Evolutionary conservation across 2,329 filamentous ascomycete genomes (phyloP), one percentile per base, ranked within the genome.

Genomic region (Xylariaceae sp.): DNA sequence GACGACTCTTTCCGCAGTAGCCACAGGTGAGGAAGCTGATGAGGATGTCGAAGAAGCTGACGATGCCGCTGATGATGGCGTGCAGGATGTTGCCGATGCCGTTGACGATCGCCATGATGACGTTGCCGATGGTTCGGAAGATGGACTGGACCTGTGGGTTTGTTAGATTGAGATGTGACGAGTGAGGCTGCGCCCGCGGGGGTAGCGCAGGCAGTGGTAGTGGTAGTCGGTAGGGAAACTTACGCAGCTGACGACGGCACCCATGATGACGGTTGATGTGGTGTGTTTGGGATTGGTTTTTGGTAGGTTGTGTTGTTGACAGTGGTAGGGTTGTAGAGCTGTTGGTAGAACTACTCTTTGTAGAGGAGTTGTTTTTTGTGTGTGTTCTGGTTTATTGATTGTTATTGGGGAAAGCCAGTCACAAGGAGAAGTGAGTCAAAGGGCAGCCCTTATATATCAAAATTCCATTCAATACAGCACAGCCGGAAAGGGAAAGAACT

Each of bases 211-310:
- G 6, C 9, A 16, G 19, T n/a, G 49, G 12, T 36, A n/a, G 48
- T 13, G 48, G 22, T 42, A 19, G 16, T 31, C 31, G 41, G 38
- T 12, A 31, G 6, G 22, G 38, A 16, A 47, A 81, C 88, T 66
- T 89, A 93, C 89, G 69, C 89, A 92, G 69, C 88, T 92, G 61
- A 90, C 78, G 66, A 94, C 85, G 72, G 87, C 88, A 75, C 89
- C 89, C 89, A 94, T 93, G 62, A 71, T 85, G 72, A 64, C 48
- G 55, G 61, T 64, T 57, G 38, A 36, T 33, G 48, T 53, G 47
- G 28, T 50, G 33, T 34, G 34, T 13, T 49, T 41, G 43, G 54
- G 17, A 40, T 28, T 28, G 22, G 22, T 28, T 28, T 51, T 54
- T 51, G 54, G 39, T 47, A n/a, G 38, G 17, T n/a, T 54, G 38